Percentiles rank a stretch among this genome's conserved stretches.
Evolutionary conservation across 192 early-diverging fungal genomes (phyloP).

Genomic region (Coemansia sp.): DNA sequence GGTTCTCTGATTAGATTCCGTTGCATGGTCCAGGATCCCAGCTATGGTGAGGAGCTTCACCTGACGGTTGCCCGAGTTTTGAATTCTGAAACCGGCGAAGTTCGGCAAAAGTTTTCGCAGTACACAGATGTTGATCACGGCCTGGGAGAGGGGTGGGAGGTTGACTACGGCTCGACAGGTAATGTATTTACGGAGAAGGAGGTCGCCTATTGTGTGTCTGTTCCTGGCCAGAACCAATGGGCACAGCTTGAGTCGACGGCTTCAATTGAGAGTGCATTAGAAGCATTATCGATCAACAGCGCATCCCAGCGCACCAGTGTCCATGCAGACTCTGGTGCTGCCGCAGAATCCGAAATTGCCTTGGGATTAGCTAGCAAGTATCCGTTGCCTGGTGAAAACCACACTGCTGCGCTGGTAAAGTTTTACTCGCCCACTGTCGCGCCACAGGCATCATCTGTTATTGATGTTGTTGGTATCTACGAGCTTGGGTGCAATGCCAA

Average conservation of each 20-base stretch:
- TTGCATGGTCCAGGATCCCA: slow-evolving; percentile 81
- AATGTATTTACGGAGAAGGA: slow-evolving; percentile 63
- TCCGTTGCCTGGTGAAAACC: slow-evolving; percentile 58
- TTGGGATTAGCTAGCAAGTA: slow-evolving; percentile 49
- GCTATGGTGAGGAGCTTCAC: slow-evolving; percentile 66
- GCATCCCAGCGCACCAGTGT: neutral
- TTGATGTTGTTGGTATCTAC: slow-evolving; percentile 69
- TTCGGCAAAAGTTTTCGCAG: slow-evolving; percentile 43
- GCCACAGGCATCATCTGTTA: slow-evolving; percentile 57
- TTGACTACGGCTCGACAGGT: slow-evolving; percentile 28
- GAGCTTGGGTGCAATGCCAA: slow-evolving; percentile 32
- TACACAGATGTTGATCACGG: slow-evolving; percentile 45
- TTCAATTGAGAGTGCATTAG: slow-evolving; percentile 29
- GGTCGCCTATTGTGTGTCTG: slow-evolving; percentile 67
- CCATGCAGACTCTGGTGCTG: neutral
- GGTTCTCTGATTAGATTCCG: slow-evolving; percentile 66
- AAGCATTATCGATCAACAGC: slow-evolving; percentile 26
- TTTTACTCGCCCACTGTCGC: slow-evolving; percentile 54
- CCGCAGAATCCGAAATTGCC: neutral
- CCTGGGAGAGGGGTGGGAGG: slow-evolving; percentile 42
- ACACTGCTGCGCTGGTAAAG: slow-evolving; percentile 66
- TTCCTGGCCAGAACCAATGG: slow-evolving; percentile 71
- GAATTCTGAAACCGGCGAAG: slow-evolving; percentile 40
- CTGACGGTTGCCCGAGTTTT: slow-evolving; percentile 36
- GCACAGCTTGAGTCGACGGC: slow-evolving; percentile 10